These are phyloP conservation scores for Allantophomopsis cytisporea DNA, from an alignment of 2,329 filamentous ascomycete genomes.

Conservation along the genomic window DNA sequence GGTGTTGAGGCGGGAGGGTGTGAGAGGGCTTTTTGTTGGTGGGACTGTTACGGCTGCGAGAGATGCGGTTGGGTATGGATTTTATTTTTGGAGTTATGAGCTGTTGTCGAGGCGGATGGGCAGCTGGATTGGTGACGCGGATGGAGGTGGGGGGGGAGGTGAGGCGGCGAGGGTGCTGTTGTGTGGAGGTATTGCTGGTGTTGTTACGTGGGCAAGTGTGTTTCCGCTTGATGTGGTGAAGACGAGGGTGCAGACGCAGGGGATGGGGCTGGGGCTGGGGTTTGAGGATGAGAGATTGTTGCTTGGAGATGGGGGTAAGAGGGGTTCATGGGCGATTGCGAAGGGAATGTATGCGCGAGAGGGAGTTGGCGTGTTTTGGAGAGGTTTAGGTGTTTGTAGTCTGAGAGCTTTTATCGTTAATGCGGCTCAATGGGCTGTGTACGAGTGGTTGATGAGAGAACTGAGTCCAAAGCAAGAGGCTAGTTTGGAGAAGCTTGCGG, in stretches of 20 bases:
- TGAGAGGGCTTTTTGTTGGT: conserved; percentile 67
- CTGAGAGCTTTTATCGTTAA: conserved; percentile 83
- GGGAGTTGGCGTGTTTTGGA: conserved; percentile 52
- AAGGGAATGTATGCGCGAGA: conserved; percentile 50
- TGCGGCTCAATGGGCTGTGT: conserved; percentile 83
- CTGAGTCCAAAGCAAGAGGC: conserved; percentile 15
- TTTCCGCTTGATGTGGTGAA: conserved; percentile 91
- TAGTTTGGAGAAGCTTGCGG: too few relatives aligned
- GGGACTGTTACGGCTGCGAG: conserved; percentile 69
- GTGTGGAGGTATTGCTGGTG: conserved; percentile 76
- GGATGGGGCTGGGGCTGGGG: conserved; percentile 8
- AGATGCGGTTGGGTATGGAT: conserved; percentile 88
- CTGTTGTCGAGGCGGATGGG: conserved; percentile 47
- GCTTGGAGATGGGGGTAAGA: conserved; percentile 3
- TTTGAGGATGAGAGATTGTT: background rate
- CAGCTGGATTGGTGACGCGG: conserved; percentile 4
- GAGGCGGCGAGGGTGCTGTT: conserved; percentile 55
- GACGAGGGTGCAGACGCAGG: conserved; percentile 76
- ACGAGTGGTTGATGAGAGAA: conserved; percentile 72
- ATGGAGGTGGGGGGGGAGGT: conserved; percentile 4
- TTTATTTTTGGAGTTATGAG: conserved; percentile 94
- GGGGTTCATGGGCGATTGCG: conserved; percentile 43
- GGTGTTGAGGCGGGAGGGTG: conserved; percentile 41
- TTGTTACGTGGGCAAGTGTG: conserved; percentile 79
- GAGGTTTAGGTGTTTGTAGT: conserved; percentile 69